phyloP scores from a whole-genome alignment of 805 yeast genomes.

The Cyberlindnera suaveolens region DNA sequence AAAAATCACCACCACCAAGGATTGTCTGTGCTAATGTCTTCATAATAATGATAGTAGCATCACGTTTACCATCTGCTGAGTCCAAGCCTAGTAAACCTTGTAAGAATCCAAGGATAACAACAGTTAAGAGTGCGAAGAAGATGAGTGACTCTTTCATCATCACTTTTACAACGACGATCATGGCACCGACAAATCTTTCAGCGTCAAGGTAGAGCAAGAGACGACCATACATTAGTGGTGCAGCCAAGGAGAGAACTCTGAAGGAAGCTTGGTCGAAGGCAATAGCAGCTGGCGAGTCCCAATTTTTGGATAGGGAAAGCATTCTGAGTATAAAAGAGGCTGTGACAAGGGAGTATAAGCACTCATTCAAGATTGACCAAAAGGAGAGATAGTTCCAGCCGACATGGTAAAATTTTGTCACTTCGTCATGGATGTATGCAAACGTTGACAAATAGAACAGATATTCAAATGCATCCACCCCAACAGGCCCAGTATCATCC shows the following conservation, averaged over 20 bases:
- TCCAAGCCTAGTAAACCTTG: constrained; percentile 87
- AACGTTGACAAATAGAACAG: constrained; percentile 59
- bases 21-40: constrained; percentile 64
- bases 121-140: constrained; percentile 66
- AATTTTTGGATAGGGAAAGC: constrained; percentile 24
- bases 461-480: constrained; percentile 43
- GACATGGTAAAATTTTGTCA: constrained; percentile 65
- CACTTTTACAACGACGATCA: constrained; percentile 77
- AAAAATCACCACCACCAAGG: constrained; percentile 68
- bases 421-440: constrained; percentile 64
- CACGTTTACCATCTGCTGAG: constrained; percentile 79
- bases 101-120: constrained; percentile 72
- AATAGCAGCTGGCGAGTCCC: constrained; percentile 19
- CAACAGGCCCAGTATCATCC: constrained; percentile 31
- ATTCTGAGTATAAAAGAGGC: constrained; percentile 52
- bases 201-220: constrained; percentile 72
- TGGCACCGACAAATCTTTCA: constrained; percentile 76
- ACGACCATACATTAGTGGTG: constrained; percentile 85
- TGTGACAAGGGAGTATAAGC: constrained; percentile 51
- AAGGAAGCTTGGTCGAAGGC: constrained; percentile 53
- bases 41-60: constrained; percentile 60
- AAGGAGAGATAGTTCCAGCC: constrained; percentile 69
- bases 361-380: constrained; percentile 73
- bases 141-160: constrained; percentile 86
- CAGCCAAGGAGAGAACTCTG: constrained; percentile 67